phyloP scores from a whole-genome alignment of 257 asterid species.

The Solanum gracilifrons region DNA sequence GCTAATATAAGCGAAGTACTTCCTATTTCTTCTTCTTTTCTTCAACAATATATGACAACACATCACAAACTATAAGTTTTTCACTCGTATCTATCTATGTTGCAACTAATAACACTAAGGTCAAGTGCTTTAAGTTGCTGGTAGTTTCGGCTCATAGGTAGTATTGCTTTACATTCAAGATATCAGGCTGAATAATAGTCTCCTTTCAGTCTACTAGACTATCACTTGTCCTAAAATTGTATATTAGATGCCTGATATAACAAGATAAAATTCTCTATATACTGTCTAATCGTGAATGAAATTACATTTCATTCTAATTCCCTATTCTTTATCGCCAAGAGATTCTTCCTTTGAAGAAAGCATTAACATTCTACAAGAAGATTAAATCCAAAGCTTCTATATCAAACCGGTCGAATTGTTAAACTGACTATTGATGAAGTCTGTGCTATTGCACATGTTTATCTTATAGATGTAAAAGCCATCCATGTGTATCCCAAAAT shows the following conservation, averaged over 20 bases:
- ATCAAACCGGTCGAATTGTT: neutral
- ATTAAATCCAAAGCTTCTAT: neutral
- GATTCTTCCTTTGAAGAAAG: neutral
- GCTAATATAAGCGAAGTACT: neutral
- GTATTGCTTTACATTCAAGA: neutral
- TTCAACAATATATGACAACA: neutral
- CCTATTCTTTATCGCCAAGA: neutral
- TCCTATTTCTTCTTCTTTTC: neutral
- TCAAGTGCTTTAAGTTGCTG: neutral
- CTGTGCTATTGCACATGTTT: neutral
- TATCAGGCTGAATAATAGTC: neutral
- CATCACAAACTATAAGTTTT: neutral
- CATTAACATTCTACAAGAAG: neutral
- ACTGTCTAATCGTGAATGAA: neutral
- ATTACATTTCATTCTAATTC: neutral
- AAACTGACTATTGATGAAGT: neutral
- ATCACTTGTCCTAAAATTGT: neutral
- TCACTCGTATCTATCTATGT: neutral
- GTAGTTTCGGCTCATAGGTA: neutral
- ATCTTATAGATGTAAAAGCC: neutral
- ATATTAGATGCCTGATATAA: neutral
- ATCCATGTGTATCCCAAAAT: neutral
- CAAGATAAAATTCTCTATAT: neutral
- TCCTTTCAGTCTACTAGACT: neutral
- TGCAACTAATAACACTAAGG: neutral